Base-by-base conservation (phyloP, 2,329 filamentous ascomycete genomes). In the Calonectria fujianensis region DNA sequence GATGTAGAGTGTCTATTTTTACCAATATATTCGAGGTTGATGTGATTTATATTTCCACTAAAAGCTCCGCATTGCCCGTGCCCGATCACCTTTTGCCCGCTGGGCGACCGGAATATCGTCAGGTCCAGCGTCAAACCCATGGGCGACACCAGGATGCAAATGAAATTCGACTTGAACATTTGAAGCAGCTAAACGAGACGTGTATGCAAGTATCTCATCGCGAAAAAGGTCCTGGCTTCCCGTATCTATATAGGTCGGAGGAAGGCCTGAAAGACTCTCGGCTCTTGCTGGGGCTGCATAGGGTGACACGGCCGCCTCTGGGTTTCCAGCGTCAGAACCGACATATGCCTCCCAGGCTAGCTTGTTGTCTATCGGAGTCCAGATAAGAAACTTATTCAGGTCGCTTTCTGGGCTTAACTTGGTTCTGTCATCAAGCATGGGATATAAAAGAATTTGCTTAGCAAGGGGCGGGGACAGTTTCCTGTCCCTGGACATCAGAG, bases 371-470 rank as follows among this genome's bases (percentile, higher is more conserved):
- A 18, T n/a, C n/a, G n/a, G 9, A 18, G 32, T 61, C 57, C 57
- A 61, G 24, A 61, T 39, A 4, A 61, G 31, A 61, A 61, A 41
- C 5, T 29, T 41, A 29, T 61, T 39, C 3, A 61, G 57, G 37
- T 35, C 14, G 11, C 57, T 61, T 41, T 61, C 57, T 2, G 32
- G 13, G 14, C 35, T 13, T 20, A 61, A 10, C 18, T 61, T 61
- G 37, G 51, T 76, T 45, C 72, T 41, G n/a, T 76, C 74, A 18
- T 76, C 74, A 2, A 76, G 35, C 74, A 76, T 76, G 1, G 74
- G 74, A 10, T 67, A 76, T 8, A 48, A 20, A 8, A 76, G 64
- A 45, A 76, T 69, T 16, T 74, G 74, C 35, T 50, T 67, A 0
- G 72, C 57, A 10, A 76, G 27, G 4, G 72, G 69, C 4, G 74